Conservation (phyloP, 73 alveolate genomes). For the Vitrella brassicaformis region DNA sequence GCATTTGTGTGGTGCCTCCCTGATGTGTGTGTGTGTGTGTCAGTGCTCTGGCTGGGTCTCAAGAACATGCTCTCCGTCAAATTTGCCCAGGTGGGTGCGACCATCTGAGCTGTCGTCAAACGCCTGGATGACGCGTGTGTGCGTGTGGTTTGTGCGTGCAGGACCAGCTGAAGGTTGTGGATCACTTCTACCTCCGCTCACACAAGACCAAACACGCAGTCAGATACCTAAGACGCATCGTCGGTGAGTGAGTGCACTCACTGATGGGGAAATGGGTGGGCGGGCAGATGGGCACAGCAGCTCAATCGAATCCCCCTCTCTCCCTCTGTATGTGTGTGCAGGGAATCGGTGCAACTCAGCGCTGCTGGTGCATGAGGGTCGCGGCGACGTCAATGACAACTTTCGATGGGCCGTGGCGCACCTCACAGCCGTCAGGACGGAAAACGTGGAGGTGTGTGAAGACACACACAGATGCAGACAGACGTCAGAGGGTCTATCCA, state of each 20-base stretch:
- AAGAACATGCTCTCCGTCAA: background rate
- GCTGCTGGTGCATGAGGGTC: background rate
- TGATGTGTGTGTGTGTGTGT: too few species aligned
- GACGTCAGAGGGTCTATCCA: too few species aligned
- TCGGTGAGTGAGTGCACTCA: background rate
- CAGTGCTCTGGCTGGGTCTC: background rate
- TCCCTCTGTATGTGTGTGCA: background rate
- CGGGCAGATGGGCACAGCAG: background rate
- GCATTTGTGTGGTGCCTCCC: too few species aligned
- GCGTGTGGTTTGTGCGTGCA: too few species aligned
- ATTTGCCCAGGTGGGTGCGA: too few species aligned
- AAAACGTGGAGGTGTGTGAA: background rate
- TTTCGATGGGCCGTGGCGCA: background rate
- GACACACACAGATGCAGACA: too few species aligned
- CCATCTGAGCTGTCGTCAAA: too few species aligned
- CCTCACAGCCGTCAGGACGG: background rate
- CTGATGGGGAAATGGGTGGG: background rate
- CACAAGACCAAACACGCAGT: background rate
- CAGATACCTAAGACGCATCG: too few species aligned
- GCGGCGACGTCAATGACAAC: background rate
- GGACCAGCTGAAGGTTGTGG: background rate
- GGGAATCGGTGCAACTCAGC: background rate
- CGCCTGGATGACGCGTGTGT: too few species aligned
- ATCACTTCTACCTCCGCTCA: background rate
- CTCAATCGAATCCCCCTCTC: background rate